phyloP scores from a whole-genome alignment of 345 rosid genomes.

The Brassica juncea region DNA sequence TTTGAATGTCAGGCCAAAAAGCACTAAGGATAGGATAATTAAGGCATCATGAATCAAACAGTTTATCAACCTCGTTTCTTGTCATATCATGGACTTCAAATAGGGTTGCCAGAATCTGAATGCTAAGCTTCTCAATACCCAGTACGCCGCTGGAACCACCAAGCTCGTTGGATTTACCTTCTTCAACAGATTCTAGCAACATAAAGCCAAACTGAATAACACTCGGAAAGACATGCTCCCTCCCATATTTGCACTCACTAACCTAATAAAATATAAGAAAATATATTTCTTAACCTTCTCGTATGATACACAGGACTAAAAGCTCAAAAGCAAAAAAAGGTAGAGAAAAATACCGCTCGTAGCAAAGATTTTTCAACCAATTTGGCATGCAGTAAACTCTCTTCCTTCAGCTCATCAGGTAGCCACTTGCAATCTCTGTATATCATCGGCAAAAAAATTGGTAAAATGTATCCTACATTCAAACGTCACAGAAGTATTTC shows the following conservation, averaged over 20 bases:
- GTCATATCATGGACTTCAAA: conserved; percentile 86
- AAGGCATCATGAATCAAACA: not conserved
- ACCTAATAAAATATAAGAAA: conserved; percentile 48
- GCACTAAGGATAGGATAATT: conserved; percentile 3
- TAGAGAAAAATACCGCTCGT: conserved; percentile 61
- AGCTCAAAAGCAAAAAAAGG: not conserved
- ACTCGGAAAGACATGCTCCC: conserved; percentile 81
- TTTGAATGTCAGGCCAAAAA: not conserved
- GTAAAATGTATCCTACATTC: not conserved
- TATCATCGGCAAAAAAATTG: conserved; percentile 12
- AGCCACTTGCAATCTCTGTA: conserved; percentile 77
- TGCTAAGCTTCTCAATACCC: conserved; percentile 68
- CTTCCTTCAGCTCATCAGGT: conserved; percentile 59
- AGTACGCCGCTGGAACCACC: conserved; percentile 49
- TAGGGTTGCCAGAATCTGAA: conserved; percentile 67
- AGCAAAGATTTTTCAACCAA: conserved; percentile 62
- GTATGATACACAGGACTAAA: conserved; percentile 7
- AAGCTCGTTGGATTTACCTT: conserved; percentile 37
- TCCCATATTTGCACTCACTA: conserved; percentile 68
- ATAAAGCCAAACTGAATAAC: conserved; percentile 68
- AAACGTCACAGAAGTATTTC: not conserved
- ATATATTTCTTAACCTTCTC: not conserved
- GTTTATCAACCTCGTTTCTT: conserved; percentile 67
- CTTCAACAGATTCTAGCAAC: conserved; percentile 68
- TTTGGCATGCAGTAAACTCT: conserved; percentile 50